phyloP scores from a whole-genome alignment of 768 basidiomycete genomes.

The Strobilomyces dryophilus region DNA sequence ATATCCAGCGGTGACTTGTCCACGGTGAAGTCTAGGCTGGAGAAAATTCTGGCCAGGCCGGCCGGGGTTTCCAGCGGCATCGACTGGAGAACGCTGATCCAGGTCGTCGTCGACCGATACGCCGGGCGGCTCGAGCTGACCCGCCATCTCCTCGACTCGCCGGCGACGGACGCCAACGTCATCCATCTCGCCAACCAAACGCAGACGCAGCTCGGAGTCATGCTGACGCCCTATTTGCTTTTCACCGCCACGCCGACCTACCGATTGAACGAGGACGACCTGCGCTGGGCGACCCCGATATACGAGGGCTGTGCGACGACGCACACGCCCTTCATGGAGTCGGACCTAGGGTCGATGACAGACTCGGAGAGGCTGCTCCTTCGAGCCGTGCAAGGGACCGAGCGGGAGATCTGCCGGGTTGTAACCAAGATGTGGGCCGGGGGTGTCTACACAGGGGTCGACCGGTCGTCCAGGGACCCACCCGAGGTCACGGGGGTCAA shows the following conservation, averaged over 20 bases:
- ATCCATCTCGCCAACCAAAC: constrained; percentile 4
- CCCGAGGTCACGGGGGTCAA: neutral
- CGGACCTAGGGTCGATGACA: constrained; percentile 14
- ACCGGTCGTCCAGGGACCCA: neutral
- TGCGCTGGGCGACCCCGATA: constrained; percentile 28
- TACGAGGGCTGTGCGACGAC: constrained; percentile 29
- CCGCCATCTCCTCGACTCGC: constrained; percentile 18
- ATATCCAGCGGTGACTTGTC: constrained; percentile 12
- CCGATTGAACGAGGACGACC: neutral
- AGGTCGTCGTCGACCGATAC: constrained; percentile 30
- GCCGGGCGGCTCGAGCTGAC: constrained; percentile 27
- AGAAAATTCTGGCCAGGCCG: neutral
- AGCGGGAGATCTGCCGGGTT: constrained; percentile 42
- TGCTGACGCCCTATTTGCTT: constrained; percentile 28
- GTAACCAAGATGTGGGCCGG: constrained; percentile 45
- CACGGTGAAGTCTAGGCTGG: constrained; percentile 1
- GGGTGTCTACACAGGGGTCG: constrained; percentile 26
- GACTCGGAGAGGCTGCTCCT: constrained; percentile 28
- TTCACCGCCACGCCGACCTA: constrained; percentile 5
- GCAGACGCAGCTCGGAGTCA: constrained; percentile 23
- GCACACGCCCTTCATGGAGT: constrained; percentile 16
- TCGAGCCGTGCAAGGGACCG: constrained; percentile 29
- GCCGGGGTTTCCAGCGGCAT: constrained; percentile 23
- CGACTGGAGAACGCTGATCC: constrained; percentile 30
- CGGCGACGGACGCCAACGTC: neutral